Evolutionary conservation across 768 basidiomycete species (phyloP), one percentile per base, ranked within the genome.

Genomic region (Kwoniella shandongensis): DNA sequence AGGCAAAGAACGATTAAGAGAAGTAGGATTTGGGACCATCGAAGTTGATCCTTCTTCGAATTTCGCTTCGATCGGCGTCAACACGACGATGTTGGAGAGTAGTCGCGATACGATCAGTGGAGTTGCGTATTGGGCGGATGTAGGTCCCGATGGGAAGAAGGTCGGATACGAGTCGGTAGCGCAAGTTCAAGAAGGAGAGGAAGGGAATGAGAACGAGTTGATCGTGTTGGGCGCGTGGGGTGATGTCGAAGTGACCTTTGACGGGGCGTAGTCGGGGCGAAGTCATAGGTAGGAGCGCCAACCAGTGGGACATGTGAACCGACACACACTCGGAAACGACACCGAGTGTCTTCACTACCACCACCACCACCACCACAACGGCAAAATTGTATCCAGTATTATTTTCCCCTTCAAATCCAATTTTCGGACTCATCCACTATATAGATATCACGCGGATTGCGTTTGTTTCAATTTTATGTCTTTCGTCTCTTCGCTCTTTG

Each of bases 161-260:
- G 40, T 57, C 13, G 23, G 38, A 4, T 27, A n/a, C 29, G 11
- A 57, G 30, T 51, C 42, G 0, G 2, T 58, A 15, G 27, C 4
- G 18, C 7, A 49, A 10, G 39, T 56, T 36, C 63, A 57, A 32
- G 18, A 30, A 12, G 8, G 45, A 42, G 23, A 18, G 49, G 51
- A 53, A 8, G 56, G 40, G 23, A 57, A 36, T 27, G 62, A 51
- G 10, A 65, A 51, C 47, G 44, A 65, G 41, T 29, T 72, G 48
- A 44, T 67, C 2, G 35, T 65, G 10, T 23, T 67, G 7, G 65
- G 65, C 1, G 54, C 56, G 4, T 72, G 61, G 61, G 70, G 68
- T 13, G 63, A 72, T 54, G 61, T 72, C 22, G 54, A 51, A 23
- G 18, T 72, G 6, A 44, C 54, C 8, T 65, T 71, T 51, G 66